These are phyloP conservation scores for Castanea sativa DNA, from an alignment of 306 rosid species.

Conservation along the genomic window DNA sequence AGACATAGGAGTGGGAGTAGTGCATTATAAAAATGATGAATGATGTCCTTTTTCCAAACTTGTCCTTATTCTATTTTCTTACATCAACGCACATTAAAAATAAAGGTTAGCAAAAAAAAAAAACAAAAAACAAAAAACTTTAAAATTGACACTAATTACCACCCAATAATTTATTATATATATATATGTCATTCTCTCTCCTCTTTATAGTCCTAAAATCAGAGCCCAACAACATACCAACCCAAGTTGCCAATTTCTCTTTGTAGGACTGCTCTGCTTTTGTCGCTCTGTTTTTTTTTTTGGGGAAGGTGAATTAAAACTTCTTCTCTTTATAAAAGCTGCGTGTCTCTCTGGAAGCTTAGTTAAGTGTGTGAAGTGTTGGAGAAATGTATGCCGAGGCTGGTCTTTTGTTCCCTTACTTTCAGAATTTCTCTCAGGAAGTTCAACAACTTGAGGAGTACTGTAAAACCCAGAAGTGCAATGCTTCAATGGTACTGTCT, in stretches of 20 bases:
- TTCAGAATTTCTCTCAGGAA: constrained; percentile 64
- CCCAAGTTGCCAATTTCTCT: background rate
- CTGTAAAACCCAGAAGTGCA: constrained; percentile 59
- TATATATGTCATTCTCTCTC: constrained; percentile 41
- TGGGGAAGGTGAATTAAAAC: background rate
- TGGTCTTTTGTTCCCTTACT: constrained; percentile 62
- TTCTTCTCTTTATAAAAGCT: background rate
- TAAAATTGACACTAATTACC: constrained; percentile 26
- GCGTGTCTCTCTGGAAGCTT: constrained; percentile 17
- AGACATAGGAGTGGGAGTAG: constrained; percentile 51
- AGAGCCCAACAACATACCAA: constrained; percentile 3
- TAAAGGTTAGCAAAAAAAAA: background rate
- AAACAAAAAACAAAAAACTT: background rate
- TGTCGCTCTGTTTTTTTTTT: constrained; percentile 8
- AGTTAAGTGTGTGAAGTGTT: constrained; percentile 1
- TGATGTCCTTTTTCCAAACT: constrained; percentile 52
- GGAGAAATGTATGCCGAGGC: constrained; percentile 80
- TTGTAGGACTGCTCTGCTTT: constrained; percentile 27
- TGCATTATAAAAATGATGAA: constrained; percentile 45
- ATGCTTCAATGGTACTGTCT: constrained; percentile 54
- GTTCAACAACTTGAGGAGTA: constrained; percentile 81
- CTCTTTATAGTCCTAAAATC: background rate
- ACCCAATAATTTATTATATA: constrained; percentile 24
- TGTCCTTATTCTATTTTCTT: constrained; percentile 51
- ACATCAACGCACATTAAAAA: constrained; percentile 24